Evolutionary conservation across 371 early-diverging fungal genomes (phyloP), one percentile per base, ranked within the genome.

Genomic region (Mucor irregularis): DNA sequence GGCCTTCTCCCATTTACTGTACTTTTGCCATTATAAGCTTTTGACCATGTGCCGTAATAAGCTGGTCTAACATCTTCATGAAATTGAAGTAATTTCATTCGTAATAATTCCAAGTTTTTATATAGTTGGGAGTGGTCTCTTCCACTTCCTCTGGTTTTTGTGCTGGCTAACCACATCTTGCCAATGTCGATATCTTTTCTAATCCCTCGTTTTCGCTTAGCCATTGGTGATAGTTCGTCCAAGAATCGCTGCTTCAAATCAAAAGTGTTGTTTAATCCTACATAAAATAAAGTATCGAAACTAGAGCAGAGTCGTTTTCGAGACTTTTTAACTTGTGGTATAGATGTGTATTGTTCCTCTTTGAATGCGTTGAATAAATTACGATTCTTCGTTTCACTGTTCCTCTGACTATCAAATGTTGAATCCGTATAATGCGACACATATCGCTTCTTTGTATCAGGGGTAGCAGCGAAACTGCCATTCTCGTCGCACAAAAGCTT

Each of bases 41-140:
- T 90, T 16, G 84, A 80, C 88, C 91, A 93, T 0, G 91, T 93
- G 13, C 90, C 92, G 76, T 77, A 92, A 62, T 89, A 92, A 0
- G 90, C 82, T 3, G 91, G 92, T 2, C 92, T 77, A 26, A 82
- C 73, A 65, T 92, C 82, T 58, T 86, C 89, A 19, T 65, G 66
- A 58, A 90, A 92, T 49, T 88, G 84, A 4, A 92, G 49, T 0
- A 92, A 60, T 60, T 89, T 86, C 85, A 87, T 88, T 44, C 71
- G 43, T 4, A 62, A 5, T 1, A 17, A 10, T 19, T 24, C 21
- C 5, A 54, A n/a, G 5, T 34, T 33, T 14, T 38, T 38, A 22
- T 30, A 37, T n/a, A 21, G 10, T 6, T 6, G 16, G 2, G 50
- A 14, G 0, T 28, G 5, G 5, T 38, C 13, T 14, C 24, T 13